phyloP scores from a whole-genome alignment of 2,329 filamentous ascomycete species.

The Exophiala mesophila region DNA sequence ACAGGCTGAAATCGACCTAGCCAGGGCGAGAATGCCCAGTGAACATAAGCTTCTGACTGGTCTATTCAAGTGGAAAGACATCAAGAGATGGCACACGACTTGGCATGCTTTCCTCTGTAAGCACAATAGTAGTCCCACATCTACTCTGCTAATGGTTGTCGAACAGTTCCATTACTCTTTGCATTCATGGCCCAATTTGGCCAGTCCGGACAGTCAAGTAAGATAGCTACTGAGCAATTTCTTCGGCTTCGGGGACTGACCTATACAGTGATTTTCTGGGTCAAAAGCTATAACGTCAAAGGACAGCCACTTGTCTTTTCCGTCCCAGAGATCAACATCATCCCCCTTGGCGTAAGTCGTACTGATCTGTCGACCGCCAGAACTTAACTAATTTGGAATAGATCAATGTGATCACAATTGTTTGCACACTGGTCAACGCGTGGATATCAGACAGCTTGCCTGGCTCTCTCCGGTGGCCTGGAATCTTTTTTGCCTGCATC shows the following conservation, averaged over 20 bases:
- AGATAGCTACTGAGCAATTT: background rate
- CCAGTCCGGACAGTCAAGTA: conserved; percentile 2
- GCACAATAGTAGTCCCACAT: background rate
- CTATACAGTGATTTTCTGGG: conserved; percentile 4
- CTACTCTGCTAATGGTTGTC: background rate
- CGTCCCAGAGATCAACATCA: conserved; percentile 5
- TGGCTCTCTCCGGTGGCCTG: background rate
- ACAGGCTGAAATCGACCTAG: background rate
- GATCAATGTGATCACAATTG: conserved; percentile 3
- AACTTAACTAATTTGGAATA: background rate
- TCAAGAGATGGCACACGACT: conserved; percentile 5
- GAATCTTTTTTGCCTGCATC: conserved; percentile 1
- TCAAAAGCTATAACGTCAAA: conserved; percentile 6
- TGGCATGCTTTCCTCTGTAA: conserved; percentile 7
- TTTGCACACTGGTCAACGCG: conserved; percentile 1
- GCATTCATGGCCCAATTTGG: conserved; percentile 5
- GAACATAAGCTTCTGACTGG: conserved; percentile 2
- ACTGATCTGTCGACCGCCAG: background rate
- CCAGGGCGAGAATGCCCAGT: background rate
- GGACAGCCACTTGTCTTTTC: conserved; percentile 1
- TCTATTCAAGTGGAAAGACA: conserved; percentile 7
- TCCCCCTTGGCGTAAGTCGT: conserved; percentile 6
- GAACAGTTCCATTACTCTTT: conserved; percentile 1
- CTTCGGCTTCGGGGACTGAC: background rate
- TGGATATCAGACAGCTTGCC: conserved; percentile 4